Base-by-base conservation (phyloP, 78 protist species). In the Chrysochromulina parva region DNA sequence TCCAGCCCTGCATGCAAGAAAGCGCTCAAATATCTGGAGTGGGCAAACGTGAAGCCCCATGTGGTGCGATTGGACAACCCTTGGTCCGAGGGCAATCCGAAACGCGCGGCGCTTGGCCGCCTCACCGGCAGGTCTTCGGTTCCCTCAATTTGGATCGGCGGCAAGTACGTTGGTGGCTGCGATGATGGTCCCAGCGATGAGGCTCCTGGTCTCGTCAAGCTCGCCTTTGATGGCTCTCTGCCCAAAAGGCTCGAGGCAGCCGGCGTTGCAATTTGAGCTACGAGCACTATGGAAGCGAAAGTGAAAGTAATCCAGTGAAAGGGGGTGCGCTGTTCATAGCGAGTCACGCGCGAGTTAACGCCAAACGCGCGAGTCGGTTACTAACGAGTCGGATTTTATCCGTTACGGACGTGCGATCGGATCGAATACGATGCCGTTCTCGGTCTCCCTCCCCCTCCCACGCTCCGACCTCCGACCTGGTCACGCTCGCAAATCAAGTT, bases 101-200 rank as follows among this genome's bases (percentile, higher is more conserved):
- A 16, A 38, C 85, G 85, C 16, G 85, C 85, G 7, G 59, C 17
- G 58, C 85, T 76, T 16, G 85, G 85, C 22, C 59, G 59, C 59
- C 55, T 48, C 28, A 76, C 85, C 4, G 85, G 85, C 26, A 48
- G 19, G 59, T 20, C 60, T 3, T 76, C 85, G 14, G 85, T 76
- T 60, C 85, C 85, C 14, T 52, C 60, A 0, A 52, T 76, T 26
- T 76, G 85, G 85, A 52, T 76, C 5, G 59, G 59, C 28, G 85
- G 85, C 60, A 20, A 76, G 58, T 76, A 76, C 58, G 10, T 76
- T 20, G 85, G 85, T 7, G 85, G 85, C 38, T 76, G 85, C 58
- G 85, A 76, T 38, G 85, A 76, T 52, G 85, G 85, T 14, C 85
- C 85, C 11, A 52, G 48, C 26, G 59, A 47, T 0, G 20, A 13